Evolutionary conservation across 352 stramenopile species (phyloP).

Genomic region (Discostella stelligera): DNA sequence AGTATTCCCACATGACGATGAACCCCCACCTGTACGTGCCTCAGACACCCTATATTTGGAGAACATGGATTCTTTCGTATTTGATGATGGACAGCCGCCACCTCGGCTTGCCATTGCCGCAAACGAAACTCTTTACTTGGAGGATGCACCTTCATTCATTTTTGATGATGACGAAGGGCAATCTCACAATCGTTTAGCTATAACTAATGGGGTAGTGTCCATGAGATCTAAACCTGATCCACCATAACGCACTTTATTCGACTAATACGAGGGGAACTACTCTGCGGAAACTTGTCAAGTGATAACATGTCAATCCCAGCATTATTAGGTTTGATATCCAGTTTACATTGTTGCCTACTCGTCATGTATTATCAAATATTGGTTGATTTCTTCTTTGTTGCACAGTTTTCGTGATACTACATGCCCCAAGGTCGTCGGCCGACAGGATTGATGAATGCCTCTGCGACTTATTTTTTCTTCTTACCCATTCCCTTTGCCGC

Average conservation of each 20-base stretch:
- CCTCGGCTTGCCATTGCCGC: background rate
- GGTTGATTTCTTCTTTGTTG: no score
- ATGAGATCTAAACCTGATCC: background rate
- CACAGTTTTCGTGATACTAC: no score
- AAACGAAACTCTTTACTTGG: background rate
- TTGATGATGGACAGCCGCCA: background rate
- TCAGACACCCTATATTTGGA: background rate
- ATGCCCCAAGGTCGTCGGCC: no score
- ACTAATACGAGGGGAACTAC: background rate
- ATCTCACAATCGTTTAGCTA: background rate
- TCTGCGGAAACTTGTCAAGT: background rate
- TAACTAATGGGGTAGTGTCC: background rate
- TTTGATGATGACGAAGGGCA: background rate
- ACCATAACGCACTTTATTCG: background rate
- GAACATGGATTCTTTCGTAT: conserved; percentile 1
- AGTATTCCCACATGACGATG: background rate
- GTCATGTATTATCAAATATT: no score
- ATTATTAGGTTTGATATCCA: no score
- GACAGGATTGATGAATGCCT: no score
- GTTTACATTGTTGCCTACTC: no score
- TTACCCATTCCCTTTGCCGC: conserved; percentile 67
- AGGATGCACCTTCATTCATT: background rate
- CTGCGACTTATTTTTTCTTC: conserved; percentile 35
- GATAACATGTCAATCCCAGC: no score
- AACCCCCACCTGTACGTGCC: background rate